Evolutionary conservation across 176 grass and related monocot genomes (phyloP).

Genomic region (Oryza meridionalis): DNA sequence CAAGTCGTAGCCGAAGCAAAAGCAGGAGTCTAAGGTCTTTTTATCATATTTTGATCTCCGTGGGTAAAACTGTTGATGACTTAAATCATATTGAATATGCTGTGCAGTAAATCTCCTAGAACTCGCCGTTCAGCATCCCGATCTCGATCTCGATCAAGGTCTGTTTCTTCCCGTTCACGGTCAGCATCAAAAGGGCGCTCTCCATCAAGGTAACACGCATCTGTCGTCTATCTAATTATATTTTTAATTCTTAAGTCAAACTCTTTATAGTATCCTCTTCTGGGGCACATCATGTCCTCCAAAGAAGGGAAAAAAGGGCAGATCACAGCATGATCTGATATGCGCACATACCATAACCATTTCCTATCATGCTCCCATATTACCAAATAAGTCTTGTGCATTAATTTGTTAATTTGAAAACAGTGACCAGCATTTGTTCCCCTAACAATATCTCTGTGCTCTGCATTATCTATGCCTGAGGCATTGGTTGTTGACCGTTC

Average conservation of each 20-base stretch:
- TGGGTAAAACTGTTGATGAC: constrained; percentile 8
- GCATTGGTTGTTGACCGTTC: not conserved
- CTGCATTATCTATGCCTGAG: not conserved
- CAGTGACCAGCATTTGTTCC: not conserved
- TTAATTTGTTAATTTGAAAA: constrained; percentile 23
- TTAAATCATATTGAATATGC: constrained; percentile 1
- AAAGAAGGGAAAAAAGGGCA: not conserved
- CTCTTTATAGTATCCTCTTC: not conserved
- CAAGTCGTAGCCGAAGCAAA: constrained; percentile 56
- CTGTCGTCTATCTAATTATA: not conserved
- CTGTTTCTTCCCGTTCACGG: constrained; percentile 61
- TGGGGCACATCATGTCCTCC: not conserved
- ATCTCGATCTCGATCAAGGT: constrained; percentile 67
- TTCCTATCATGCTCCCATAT: constrained; percentile 1
- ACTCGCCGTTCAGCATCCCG: constrained; percentile 51
- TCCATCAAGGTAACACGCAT: constrained; percentile 50
- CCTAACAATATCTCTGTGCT: not conserved
- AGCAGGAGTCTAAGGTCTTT: constrained; percentile 65
- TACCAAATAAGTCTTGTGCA: not conserved
- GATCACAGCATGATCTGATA: not conserved
- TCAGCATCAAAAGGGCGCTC: constrained; percentile 58
- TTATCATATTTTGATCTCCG: not conserved
- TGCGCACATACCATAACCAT: not conserved
- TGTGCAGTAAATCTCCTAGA: constrained; percentile 66
- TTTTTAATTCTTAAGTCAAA: not conserved